Conservation (phyloP, 2,329 filamentous ascomycete species). For the Hypocrella siamensis region DNA sequence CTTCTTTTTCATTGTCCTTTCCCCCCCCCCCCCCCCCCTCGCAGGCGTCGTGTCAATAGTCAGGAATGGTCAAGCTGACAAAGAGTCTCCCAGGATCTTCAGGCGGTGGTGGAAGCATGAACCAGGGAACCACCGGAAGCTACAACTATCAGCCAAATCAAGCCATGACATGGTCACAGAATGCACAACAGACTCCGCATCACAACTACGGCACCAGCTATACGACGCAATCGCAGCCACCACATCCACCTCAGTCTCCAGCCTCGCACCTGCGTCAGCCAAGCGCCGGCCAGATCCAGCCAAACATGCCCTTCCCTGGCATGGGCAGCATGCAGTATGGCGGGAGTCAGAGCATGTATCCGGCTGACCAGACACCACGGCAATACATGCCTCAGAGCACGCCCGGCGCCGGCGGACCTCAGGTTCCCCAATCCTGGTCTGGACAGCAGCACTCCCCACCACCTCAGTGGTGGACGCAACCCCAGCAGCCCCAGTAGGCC, state of each 20-base stretch:
- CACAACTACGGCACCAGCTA: slow-evolving; percentile 34
- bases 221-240: slow-evolving; percentile 35
- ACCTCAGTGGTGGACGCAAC: slow-evolving; percentile 39
- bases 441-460: slow-evolving; percentile 50
- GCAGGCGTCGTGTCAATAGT: too few relatives aligned
- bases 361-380: slow-evolving; percentile 45
- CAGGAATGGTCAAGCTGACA: neutral
- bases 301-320: slow-evolving; percentile 44
- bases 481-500: slow-evolving; percentile 28
- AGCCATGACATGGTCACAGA: slow-evolving; percentile 50
- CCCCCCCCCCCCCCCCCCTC: slow-evolving; percentile 13
- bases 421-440: slow-evolving; percentile 36
- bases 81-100: slow-evolving; percentile 27
- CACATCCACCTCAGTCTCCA: slow-evolving; percentile 36
- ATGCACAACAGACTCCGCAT: slow-evolving; percentile 43
- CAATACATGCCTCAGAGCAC: slow-evolving; percentile 53
- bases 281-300: slow-evolving; percentile 39
- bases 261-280: slow-evolving; percentile 46
- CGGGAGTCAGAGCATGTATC: slow-evolving; percentile 40
- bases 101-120: slow-evolving; percentile 31
- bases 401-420: slow-evolving; percentile 30
- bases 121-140: slow-evolving; percentile 38
- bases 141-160: slow-evolving; percentile 49
- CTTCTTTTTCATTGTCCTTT: slow-evolving; percentile 22
- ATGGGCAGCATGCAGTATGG: slow-evolving; percentile 46